Percentiles rank a stretch among this genome's conserved stretches.
phyloP scores from a whole-genome alignment of 176 grass and related monocot species.

The Olyra latifolia region DNA sequence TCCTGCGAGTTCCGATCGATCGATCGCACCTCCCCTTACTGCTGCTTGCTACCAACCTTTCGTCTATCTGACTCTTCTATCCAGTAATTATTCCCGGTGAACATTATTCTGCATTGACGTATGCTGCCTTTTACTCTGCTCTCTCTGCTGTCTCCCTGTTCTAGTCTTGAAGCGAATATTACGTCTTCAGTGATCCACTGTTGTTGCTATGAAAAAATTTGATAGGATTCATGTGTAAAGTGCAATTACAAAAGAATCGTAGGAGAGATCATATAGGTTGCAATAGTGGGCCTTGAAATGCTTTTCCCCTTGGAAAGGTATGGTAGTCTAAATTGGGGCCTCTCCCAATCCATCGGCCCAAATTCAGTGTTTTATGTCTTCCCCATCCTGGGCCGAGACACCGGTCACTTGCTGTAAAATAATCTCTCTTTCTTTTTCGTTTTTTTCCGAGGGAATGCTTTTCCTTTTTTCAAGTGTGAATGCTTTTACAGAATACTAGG shows the following conservation, averaged over 20 bases:
- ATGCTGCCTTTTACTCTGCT: not conserved
- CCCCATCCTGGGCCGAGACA: not conserved
- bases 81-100: constrained; percentile 31
- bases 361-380: not conserved
- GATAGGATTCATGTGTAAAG: not conserved
- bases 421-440: too few relatives aligned
- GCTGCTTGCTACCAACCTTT: constrained; percentile 21
- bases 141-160: not conserved
- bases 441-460: too few relatives aligned
- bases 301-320: not conserved
- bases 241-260: not conserved
- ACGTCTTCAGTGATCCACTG: not conserved
- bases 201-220: not conserved
- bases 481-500: too few relatives aligned
- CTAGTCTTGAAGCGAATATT: not conserved
- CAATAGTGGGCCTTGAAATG: not conserved
- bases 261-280: not conserved
- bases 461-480: not conserved
- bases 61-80: constrained; percentile 50
- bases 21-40: not conserved
- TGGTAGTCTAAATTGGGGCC: not conserved
- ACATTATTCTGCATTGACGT: constrained; percentile 22
- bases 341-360: not conserved
- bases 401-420: not conserved
- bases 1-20: constrained; percentile 18